These are phyloP conservation scores for Corynespora cassiicola DNA, from an alignment of 2,329 filamentous ascomycete genomes.

Conservation along the genomic window DNA sequence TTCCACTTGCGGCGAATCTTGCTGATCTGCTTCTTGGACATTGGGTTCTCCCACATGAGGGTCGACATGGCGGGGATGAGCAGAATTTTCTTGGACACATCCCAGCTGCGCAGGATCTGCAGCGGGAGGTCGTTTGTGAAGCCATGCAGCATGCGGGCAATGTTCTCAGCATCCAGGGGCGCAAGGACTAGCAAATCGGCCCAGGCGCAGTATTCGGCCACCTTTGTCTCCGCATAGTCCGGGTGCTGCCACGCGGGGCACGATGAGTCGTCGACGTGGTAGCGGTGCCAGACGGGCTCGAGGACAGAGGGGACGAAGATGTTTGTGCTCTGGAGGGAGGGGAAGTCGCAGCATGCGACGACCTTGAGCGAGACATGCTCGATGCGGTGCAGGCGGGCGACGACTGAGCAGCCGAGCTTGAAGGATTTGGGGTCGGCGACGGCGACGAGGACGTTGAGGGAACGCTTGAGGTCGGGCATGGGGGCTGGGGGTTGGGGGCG, in stretches of 20 bases:
- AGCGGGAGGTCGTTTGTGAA: conserved; percentile 81
- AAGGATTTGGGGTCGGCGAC: conserved; percentile 70
- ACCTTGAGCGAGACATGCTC: conserved; percentile 63
- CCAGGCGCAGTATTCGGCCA: conserved; percentile 81
- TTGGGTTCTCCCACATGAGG: conserved; percentile 88
- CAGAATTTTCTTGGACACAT: conserved; percentile 82
- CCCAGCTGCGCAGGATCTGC: conserved; percentile 84
- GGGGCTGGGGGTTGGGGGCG: conserved; percentile 9
- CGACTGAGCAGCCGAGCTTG: conserved; percentile 70
- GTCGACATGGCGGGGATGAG: conserved; percentile 89
- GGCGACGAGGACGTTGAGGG: conserved; percentile 64
- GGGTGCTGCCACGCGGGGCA: conserved; percentile 30
- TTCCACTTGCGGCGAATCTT: conserved; percentile 85
- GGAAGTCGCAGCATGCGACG: conserved; percentile 35
- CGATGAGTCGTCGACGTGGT: conserved; percentile 25
- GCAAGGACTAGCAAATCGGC: conserved; percentile 85
- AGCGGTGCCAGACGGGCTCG: conserved; percentile 38
- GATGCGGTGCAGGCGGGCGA: conserved; percentile 71
- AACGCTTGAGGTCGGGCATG: conserved; percentile 28
- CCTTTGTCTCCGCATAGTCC: conserved; percentile 54
- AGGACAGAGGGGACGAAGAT: conserved; percentile 30
- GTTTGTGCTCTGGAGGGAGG: conserved; percentile 24
- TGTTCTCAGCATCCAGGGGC: conserved; percentile 81
- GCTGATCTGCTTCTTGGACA: conserved; percentile 85
- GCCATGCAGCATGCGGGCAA: conserved; percentile 87